These are phyloP conservation scores for Apiospora koreana DNA, from an alignment of 2,329 filamentous ascomycete species.

Conservation along the genomic window DNA sequence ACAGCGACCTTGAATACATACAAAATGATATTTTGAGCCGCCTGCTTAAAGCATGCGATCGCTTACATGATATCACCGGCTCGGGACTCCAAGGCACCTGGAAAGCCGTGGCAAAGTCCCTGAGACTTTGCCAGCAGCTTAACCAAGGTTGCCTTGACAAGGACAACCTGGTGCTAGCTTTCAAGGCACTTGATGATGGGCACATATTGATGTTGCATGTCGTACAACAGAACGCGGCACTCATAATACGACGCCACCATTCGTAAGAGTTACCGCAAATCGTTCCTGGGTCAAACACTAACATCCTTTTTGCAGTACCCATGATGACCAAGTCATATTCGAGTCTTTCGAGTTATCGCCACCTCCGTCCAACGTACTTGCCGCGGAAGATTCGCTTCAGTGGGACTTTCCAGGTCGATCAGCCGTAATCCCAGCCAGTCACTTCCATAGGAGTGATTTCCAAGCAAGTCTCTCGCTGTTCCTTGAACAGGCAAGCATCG, in stretches of 20 bases:
- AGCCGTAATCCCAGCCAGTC: slow-evolving; percentile 38
- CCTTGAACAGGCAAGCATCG: slow-evolving; percentile 55
- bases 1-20: slow-evolving; percentile 31
- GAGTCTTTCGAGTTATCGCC: slow-evolving; percentile 61
- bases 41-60: slow-evolving; percentile 22
- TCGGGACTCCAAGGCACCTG: not conserved
- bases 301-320: slow-evolving; percentile 13
- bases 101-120: not conserved
- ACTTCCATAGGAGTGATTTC: slow-evolving; percentile 45
- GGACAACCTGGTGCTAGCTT: slow-evolving; percentile 16
- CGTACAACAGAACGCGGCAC: slow-evolving; percentile 27
- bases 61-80: not conserved
- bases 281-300: not conserved
- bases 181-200: slow-evolving; percentile 17
- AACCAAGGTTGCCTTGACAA: slow-evolving; percentile 24
- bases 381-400: slow-evolving; percentile 44
- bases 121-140: slow-evolving; percentile 13
- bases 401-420: slow-evolving; percentile 59
- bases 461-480: slow-evolving; percentile 49
- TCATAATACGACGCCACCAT: slow-evolving; percentile 23
- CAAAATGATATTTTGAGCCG: slow-evolving; percentile 28
- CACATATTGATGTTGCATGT: slow-evolving; percentile 26
- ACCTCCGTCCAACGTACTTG: slow-evolving; percentile 47
- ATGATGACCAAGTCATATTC: slow-evolving; percentile 43
- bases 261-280: slow-evolving; percentile 18